phyloP scores from a whole-genome alignment of 345 rosid species.

The Clausena lansium region DNA sequence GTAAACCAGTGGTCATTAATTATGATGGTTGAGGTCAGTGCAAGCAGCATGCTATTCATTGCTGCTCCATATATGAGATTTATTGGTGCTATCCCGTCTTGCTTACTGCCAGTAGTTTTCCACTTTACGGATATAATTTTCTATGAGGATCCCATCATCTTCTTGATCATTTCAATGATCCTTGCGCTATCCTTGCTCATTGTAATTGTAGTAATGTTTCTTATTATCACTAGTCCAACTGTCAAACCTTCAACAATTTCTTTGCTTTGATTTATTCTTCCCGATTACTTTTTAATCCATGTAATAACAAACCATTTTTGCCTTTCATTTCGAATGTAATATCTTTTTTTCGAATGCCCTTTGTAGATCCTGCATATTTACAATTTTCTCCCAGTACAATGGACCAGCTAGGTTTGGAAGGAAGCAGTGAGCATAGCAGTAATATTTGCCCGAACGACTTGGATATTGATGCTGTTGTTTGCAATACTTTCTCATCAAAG shows the following conservation, averaged over 20 bases:
- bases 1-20: background rate
- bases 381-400: constrained; percentile 27
- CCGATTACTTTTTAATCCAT: background rate
- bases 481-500: constrained; percentile 37
- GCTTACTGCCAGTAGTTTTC: background rate
- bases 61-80: background rate
- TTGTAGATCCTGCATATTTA: constrained; percentile 70
- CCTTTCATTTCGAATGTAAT: constrained; percentile 1
- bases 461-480: constrained; percentile 50
- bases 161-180: background rate
- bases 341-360: background rate
- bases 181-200: background rate
- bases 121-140: background rate
- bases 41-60: background rate
- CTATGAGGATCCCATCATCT: background rate
- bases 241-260: background rate
- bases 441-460: constrained; percentile 34
- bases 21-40: background rate
- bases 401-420: constrained; percentile 29
- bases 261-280: background rate
- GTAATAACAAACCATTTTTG: background rate
- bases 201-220: background rate
- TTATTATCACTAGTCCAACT: background rate
- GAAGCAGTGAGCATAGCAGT: constrained; percentile 15
- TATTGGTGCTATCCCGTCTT: background rate